Base-by-base conservation (phyloP, 352 stramenopile genomes). In the Pythium scleroteichum region DNA sequence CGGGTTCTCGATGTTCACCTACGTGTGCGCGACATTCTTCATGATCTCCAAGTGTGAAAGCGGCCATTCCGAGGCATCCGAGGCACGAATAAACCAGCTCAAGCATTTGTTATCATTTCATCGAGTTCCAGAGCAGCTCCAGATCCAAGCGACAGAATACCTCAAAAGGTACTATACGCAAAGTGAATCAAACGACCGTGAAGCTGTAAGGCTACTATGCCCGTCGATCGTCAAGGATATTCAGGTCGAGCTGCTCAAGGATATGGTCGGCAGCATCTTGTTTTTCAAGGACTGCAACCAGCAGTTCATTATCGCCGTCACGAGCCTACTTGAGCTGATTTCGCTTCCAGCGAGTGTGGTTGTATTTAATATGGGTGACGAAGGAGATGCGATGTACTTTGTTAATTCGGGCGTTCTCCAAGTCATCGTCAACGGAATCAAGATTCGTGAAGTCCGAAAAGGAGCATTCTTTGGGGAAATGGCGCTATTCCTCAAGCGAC, bases 11-110 rank as follows among this genome's bases (percentile, higher is more conserved):
- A 53, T 89, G 16, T 91, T 91, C 61, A 88, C 78, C 14, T 86
- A 87, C 39, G 45, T 91, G 2, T 88, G 77, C 26, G 82, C 77
- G 9, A 88, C 70, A 17, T 85, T 89, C 33, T 91, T 91, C 53
- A 86, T 91, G 75, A 81, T 91, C 16, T 91, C 82, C 32, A 88
- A 91, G 51, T 89, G 79, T 49, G 82, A 91, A 62, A 86, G 75
- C 22, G 72, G 75, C 10, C 67, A 81, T 22, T 59, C 68, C 2
- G 77, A 75, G 29, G 62, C 71, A n/a, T 70, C 74, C 4, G 82
- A 89, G 29, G 79, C 77, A 0, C 75, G 81, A 26, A 85, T 88
- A 38, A 89, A 88, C 51, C 79, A 91, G 55, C 73, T 91, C 41
- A 87, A 85, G 52, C 78, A 91, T 32, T 22, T 89, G n/a, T 55